These are phyloP conservation scores for Chaetoceros muelleri DNA, from an alignment of 108 stramenopile genomes.

Conservation along the genomic window DNA sequence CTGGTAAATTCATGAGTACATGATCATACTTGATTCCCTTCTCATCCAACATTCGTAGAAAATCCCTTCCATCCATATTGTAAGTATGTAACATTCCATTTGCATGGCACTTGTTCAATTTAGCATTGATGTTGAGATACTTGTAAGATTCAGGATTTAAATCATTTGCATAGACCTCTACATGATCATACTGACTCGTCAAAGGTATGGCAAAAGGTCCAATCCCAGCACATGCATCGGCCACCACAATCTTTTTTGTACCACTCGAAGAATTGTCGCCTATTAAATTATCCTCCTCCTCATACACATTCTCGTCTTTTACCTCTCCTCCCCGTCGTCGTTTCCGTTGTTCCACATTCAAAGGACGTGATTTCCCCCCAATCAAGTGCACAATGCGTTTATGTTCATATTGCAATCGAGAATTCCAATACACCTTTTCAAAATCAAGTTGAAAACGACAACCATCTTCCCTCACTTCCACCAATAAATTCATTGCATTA, in stretches of 20 bases:
- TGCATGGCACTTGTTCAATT: slow-evolving; percentile 65
- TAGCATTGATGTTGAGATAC: slow-evolving; percentile 68
- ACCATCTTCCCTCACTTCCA: slow-evolving; percentile 81
- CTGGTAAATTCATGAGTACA: slow-evolving; percentile 95
- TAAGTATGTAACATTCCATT: slow-evolving; percentile 32
- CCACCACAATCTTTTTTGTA: slow-evolving; percentile 40
- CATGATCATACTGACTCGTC: slow-evolving; percentile 19
- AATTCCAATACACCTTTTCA: slow-evolving; percentile 96
- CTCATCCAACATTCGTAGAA: slow-evolving; percentile 63
- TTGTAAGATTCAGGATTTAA: slow-evolving; percentile 81
- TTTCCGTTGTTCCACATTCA: background rate
- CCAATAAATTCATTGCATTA: slow-evolving; percentile 29
- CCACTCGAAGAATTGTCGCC: background rate
- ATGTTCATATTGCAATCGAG: slow-evolving; percentile 84
- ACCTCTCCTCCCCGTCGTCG: background rate
- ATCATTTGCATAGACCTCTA: slow-evolving; percentile 64
- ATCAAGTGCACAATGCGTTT: slow-evolving; percentile 70
- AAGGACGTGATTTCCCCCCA: slow-evolving; percentile 16
- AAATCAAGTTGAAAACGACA: slow-evolving; percentile 87
- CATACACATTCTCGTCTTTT: no score
- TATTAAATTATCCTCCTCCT: background rate
- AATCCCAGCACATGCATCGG: slow-evolving; percentile 93
- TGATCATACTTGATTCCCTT: slow-evolving; percentile 45
- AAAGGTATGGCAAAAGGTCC: slow-evolving; percentile 97
- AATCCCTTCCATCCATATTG: slow-evolving; percentile 86